Percentiles rank a stretch among this genome's conserved stretches.
Evolutionary conservation across 108 stramenopile genomes (phyloP).

Genomic region (Schizochytrium sp.): DNA sequence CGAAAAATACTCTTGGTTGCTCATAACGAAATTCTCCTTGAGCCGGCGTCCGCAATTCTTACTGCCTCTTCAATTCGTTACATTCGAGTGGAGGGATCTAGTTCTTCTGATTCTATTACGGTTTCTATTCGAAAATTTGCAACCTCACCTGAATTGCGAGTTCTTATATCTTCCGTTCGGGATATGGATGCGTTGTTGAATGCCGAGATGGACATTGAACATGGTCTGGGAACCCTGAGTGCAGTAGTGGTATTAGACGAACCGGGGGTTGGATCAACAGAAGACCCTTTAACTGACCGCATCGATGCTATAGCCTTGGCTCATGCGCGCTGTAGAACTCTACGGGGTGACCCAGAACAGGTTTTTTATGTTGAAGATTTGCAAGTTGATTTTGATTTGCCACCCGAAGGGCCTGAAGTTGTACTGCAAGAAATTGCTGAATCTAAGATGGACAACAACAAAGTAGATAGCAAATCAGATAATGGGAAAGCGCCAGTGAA

Average conservation of each 20-base stretch:
- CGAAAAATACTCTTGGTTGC: constrained; percentile 20
- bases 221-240: not conserved
- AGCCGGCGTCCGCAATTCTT: not conserved
- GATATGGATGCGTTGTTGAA: constrained; percentile 6
- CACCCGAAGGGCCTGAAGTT: no score
- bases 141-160: not conserved
- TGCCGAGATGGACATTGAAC: constrained; percentile 6
- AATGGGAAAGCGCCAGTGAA: not conserved
- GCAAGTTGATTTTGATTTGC: not conserved
- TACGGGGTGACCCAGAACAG: constrained; percentile 14
- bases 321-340: constrained; percentile 3
- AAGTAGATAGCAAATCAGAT: not conserved
- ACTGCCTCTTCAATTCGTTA: not conserved
- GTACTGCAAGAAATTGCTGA: no score
- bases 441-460: not conserved
- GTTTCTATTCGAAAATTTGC: not conserved
- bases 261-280: not conserved
- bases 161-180: not conserved
- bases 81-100: not conserved
- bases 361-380: not conserved
- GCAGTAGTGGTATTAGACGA: constrained; percentile 29
- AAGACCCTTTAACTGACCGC: not conserved
- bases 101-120: not conserved
- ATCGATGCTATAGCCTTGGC: constrained; percentile 57
- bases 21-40: not conserved